Evolutionary conservation across 306 rosid genomes (phyloP), one percentile per base, ranked within the genome.

Genomic region (Citrullus amarus): DNA sequence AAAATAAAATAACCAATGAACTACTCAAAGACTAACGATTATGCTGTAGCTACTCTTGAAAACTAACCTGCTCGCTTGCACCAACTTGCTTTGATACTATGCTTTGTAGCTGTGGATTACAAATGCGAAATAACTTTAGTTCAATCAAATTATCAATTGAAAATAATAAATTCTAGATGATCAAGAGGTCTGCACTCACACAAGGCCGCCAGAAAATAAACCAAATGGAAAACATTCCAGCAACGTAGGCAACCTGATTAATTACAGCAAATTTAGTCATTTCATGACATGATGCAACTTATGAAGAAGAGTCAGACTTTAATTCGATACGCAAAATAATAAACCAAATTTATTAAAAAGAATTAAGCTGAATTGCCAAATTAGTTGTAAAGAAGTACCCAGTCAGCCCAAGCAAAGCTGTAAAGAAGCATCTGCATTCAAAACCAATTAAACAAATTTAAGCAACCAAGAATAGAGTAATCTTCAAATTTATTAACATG

Each of bases 61-160:
- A 79, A n/a, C 75, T 82, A 30, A 91, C 97, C 95, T 95, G 97
- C 84, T 95, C 97, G 25, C 84, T 85, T 4, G 96, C 72, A 43
- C 94, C 91, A 78, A 88, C 92, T 92, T 92, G 96, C 86, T 92
- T 95, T 5, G 98, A 92, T 54, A 95, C 98, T 62, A 95, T 91
- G 86, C 98, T 90, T 17, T 92, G 89, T 85, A 95, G 84, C 98
- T 95, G 87, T 82, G 78, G 17, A 81, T 80, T 50, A 81, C 79
- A 80, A 58, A 77, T 53, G 61, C 54, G 63, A 43, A 46, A 67
- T 16, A 53, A 73, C 41, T 65, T 15, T 16, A 32, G 44, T 63
- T 39, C 30, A 66, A 75, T 79, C 32, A 67, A 41, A 55, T 73
- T 75, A 48, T 36, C 22, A 0, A 71, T 48, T 2, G n/a, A 71